Base-by-base conservation (phyloP, 495 filamentous ascomycete genomes). In the Sabuloglossum arenarium region DNA sequence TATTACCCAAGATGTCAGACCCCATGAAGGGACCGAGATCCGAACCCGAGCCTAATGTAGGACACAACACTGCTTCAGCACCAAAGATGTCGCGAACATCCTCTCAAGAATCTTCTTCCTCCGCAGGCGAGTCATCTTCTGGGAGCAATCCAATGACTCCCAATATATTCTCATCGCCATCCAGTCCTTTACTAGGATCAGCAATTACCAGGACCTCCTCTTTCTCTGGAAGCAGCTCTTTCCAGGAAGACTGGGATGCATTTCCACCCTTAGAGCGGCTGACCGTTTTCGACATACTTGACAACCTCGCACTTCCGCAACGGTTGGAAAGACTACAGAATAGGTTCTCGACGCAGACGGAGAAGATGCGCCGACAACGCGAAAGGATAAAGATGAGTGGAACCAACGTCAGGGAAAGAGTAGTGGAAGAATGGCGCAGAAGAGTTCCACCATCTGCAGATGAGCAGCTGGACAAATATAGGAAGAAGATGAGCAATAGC, bases 401-500 rank as follows among this genome's bases (percentile, higher is more conserved):
- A 34, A 61, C 70, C 56, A 75, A 68, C 57, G 78, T 76, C 29
- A 78, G 71, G 63, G 82, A 91, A 56, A 78, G 82, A 30, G 83
- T 94, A 55, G 81, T 95, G 32, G 87, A 85, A 59, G 85, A 96
- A 70, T 90, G 84, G 84, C 81, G 84, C 55, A 79, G 80, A 55
- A 78, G 86, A 23, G 73, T 90, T 0, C 86, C 61, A 9, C 60
- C 86, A 6, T 82, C 85, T 29, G 82, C 86, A 8, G 91, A 95
- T 58, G 88, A 95, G 65, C 88, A 94, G 72, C 76, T 98, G 23
- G 86, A 89, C 27, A 86, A 85, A 65, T 97, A 97, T 67, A 74
- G 81, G 60, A 82, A 81, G 63, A 82, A 86, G 25, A 91, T 97
- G 84, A 81, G 81, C 57, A 70, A 77, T 29, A 84, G 79, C 34